Evolutionary conservation across 176 grass and related monocot species (phyloP).

Genomic region (Olyra latifolia): DNA sequence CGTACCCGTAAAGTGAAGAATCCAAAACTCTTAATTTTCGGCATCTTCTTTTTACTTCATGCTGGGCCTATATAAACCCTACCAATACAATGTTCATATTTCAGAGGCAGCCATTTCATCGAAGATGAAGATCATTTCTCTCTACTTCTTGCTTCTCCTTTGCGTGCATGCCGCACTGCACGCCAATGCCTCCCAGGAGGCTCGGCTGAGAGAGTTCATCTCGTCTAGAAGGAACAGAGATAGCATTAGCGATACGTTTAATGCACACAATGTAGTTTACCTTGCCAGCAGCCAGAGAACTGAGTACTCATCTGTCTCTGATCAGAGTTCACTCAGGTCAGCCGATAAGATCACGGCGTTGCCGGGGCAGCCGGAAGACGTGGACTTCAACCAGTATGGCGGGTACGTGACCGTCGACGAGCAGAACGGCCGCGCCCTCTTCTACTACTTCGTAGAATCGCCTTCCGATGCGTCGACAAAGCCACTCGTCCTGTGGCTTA

Average conservation of each 20-base stretch:
- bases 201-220: slow-evolving; percentile 17
- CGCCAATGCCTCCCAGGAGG: slow-evolving; percentile 30
- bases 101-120: not conserved
- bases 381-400: slow-evolving; percentile 45
- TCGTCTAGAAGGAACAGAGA: slow-evolving; percentile 15
- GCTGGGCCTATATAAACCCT: not conserved
- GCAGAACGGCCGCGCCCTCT: slow-evolving; percentile 37
- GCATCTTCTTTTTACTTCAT: not conserved
- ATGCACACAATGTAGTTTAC: no score
- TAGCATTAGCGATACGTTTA: not conserved
- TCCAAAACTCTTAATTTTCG: not conserved
- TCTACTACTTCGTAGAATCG: slow-evolving; percentile 65
- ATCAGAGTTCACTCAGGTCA: slow-evolving; percentile 30
- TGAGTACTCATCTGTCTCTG: not conserved
- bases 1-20: not conserved
- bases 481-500: slow-evolving; percentile 66
- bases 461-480: slow-evolving; percentile 22
- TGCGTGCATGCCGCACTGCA: not conserved
- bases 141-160: slow-evolving; percentile 8
- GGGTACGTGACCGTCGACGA: slow-evolving; percentile 48
- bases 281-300: not conserved
- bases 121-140: slow-evolving; percentile 1
- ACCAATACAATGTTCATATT: not conserved
- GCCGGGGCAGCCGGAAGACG: slow-evolving; percentile 46
- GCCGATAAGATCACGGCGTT: slow-evolving; percentile 47